Percentiles rank a stretch among this genome's conserved stretches.
Evolutionary conservation across 306 rosid species (phyloP).

Genomic region (Acacia confusa): DNA sequence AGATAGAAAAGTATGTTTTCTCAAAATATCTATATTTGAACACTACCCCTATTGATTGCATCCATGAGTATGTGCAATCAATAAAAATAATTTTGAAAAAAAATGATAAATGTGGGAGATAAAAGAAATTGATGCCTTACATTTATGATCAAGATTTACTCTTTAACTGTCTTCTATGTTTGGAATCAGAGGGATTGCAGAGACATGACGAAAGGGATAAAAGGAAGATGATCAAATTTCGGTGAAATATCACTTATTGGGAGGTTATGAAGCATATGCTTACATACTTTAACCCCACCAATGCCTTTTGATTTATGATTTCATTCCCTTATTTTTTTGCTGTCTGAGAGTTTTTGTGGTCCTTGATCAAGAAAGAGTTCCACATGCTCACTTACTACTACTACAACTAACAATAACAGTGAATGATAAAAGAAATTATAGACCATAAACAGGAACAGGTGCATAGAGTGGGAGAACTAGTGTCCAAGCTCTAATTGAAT

Average conservation of each 20-base stretch:
- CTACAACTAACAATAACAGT: background rate
- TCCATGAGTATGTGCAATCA: too few relatives aligned
- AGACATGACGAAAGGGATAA: background rate
- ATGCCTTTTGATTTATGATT: slow-evolving; percentile 17
- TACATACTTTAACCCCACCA: slow-evolving; percentile 17
- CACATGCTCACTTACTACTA: background rate
- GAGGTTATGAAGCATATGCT: slow-evolving; percentile 27
- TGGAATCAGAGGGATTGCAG: background rate
- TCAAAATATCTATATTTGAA: too few relatives aligned
- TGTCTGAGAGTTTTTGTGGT: slow-evolving; percentile 39
- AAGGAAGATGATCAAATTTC: background rate
- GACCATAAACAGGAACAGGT: background rate
- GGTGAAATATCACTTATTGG: background rate
- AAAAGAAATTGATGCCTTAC: too few relatives aligned
- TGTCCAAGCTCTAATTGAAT: slow-evolving; percentile 50
- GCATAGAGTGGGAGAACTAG: background rate
- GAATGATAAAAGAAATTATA: slow-evolving; percentile 4
- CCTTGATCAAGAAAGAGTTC: slow-evolving; percentile 29
- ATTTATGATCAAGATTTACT: too few relatives aligned
- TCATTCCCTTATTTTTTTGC: background rate
- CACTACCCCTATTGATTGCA: too few relatives aligned
- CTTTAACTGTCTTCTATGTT: too few relatives aligned
- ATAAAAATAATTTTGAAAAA: too few relatives aligned
- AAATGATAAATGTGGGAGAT: too few relatives aligned
- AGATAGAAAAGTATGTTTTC: too few relatives aligned